Conservation (phyloP, 257 asterid genomes). For the Scutellaria minor region DNA sequence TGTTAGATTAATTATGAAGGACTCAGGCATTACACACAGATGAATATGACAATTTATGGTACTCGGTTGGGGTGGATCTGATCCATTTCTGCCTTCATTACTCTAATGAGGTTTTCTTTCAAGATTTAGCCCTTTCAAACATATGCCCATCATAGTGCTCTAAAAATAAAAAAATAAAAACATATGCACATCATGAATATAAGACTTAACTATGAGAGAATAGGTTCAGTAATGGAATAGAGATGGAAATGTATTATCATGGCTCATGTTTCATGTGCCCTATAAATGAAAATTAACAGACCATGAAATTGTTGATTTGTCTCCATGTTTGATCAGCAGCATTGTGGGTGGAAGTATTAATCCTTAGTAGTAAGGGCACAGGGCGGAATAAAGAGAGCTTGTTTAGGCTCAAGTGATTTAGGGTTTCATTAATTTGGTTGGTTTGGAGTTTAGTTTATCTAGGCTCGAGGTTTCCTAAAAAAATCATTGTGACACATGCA, state of each 20-base stretch:
- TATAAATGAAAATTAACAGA: background rate
- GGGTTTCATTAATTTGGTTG: background rate
- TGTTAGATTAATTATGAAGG: conserved; percentile 22
- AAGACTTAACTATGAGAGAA: background rate
- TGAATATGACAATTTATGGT: background rate
- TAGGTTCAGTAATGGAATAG: background rate
- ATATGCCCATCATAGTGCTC: background rate
- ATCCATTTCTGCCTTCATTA: conserved; percentile 6
- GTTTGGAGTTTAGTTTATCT: background rate
- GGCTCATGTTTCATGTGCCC: conserved; percentile 8
- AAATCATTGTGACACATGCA: background rate
- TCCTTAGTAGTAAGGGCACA: background rate
- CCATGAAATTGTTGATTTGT: background rate
- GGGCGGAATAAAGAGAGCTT: background rate
- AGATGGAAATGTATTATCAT: background rate
- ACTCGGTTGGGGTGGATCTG: conserved; percentile 14
- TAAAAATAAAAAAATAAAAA: background rate
- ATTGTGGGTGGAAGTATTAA: background rate
- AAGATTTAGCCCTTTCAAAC: background rate
- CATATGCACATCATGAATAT: background rate
- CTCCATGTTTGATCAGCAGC: conserved; percentile 1
- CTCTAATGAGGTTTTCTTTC: background rate
- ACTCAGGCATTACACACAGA: conserved; percentile 7
- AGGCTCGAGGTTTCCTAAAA: conserved; percentile 3
- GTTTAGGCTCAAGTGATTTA: background rate